Base-by-base conservation (phyloP, 2,329 filamentous ascomycete species). In the Furcasterigmium sp. region DNA sequence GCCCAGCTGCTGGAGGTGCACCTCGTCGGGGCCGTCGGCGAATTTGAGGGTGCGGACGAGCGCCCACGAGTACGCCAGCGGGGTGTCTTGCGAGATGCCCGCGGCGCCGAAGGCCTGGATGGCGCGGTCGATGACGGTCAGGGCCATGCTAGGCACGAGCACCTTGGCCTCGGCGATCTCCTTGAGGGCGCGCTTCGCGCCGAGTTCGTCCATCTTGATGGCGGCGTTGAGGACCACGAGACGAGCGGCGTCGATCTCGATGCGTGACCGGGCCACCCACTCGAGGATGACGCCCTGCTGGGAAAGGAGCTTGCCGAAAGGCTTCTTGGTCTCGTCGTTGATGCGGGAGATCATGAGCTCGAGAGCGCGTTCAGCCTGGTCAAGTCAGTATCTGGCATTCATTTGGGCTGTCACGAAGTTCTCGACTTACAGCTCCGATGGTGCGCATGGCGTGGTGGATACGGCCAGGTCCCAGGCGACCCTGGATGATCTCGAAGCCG, bases 401-500 rank as follows among this genome's bases (percentile, higher is more conserved):
- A 17, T 32, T 18, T n/a, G 13, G 20, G 11, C 4, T 15, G 20
- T 30, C 17, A 29, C 18, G n/a, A 13, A 14, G 9, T 36, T 42
- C 7, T 13, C 11, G 3, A 69, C 75, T 63, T 68, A 81, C 81
- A 41, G 89, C 85, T 42, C 93, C 93, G 60, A 98, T 93, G 47
- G 82, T 84, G 51, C 93, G 84, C 93, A 98, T 98, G 47, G 90
- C 89, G 70, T 98, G 93, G 71, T 98, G 93, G 61, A 98, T 97
- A 46, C 93, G 87, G 26, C 93, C 93, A 2, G 93, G 93, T 1
- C 93, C 93, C 19, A 98, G 84, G 54, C 93, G 88, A 45, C 93
- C 93, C 65, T 98, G 93, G 60, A 98, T 96, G 60, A 98, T 95
- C 67, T 98, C 93, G 64, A 98, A 98, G 17, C 93, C 93, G 50